Evolutionary conservation across 257 asterid species (phyloP), one percentile per base, ranked within the genome.

Genomic region (Apocynum venetum): DNA sequence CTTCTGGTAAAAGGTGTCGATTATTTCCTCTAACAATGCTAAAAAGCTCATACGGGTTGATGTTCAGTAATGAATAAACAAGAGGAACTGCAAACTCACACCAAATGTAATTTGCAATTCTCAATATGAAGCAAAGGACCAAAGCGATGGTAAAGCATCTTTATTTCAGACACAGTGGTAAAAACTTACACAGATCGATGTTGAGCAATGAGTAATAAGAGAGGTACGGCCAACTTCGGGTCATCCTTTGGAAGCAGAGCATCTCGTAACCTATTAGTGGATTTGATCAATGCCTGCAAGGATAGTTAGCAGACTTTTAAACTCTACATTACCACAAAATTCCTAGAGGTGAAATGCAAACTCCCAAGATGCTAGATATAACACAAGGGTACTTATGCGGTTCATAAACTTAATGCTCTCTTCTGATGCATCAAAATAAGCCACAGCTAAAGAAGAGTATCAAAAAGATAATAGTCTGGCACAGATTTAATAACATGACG

Each of bases 261-360:
- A 87, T 96, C 99, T 76, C 97, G 86, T 74, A 96, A 97, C 84
- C 99, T 86, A 87, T 89, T 96, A 13, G 96, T 96, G 65, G 99
- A 96, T 88, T 96, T 96, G 76, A 89, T 81, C 90, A 93, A 88
- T 20, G 98, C 97, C 99, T 96, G 98, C 82, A 83, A 76, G 75
- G 68, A 74, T 64, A 55, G 75, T 65, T 57, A 44, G 79, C 71
- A 48, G 40, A 65, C 56, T 25, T 35, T 71, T 35, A 76, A 78
- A 65, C 71, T 65, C 75, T 1, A 83, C 51, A 48, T 68, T 41
- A 19, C 41, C 40, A 77, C 79, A 15, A 20, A 35, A 55, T 40
- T 38, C 66, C n/a, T 20, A 56, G 51, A 41, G 57, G 69, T 56
- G 14, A 49, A 56, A 35, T 51, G 9, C 31, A 68, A 68, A 68